Evolutionary conservation across 2,329 filamentous ascomycete species (phyloP), one percentile per base, ranked within the genome.

Genomic region (Amylocarpus encephaloides): DNA sequence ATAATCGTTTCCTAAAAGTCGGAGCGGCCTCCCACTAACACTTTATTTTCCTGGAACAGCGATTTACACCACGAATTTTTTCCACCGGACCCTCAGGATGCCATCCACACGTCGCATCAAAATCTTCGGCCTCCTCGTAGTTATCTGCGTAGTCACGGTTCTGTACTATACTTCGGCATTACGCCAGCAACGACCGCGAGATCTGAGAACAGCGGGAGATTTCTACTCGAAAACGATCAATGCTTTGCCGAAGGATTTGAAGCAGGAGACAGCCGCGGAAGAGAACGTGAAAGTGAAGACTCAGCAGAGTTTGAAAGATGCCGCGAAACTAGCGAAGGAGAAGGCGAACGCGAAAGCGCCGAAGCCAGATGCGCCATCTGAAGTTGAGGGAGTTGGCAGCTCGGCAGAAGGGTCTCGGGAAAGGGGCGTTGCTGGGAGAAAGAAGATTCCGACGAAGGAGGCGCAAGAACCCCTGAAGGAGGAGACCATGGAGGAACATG

Each of bases 141-240:
- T 90, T 59, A 73, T 82, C 57, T 73, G 79, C 52, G 69, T 92
- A 52, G 70, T 92, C 59, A 75, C 83, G 41, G 71, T 85, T 48
- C 73, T 94, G 59, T 89, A 92, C 72, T 83, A 88, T 66, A 85
- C 83, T 16, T 78, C 77, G n/a, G 76, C 75, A 43, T 71, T 78
- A 46, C 74, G 77, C 50, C 71, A 76, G 44, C 35, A 43, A 72
- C 73, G 32, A 67, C 71, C 53, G 10, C 48, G 40, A 15, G 51
- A 71, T 72, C 43, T 74, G 69, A 39, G 74, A 76, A 60, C 59
- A 64, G 60, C 74, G 2, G 70, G 74, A 39, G 79, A 79, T 60
- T 83, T 83, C 59, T 82, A 82, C 68, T 70, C 73, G 54, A 79
- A 76, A 67, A 84, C 80, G 22, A 71, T 77, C 60, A 69, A 76